A percentile compares a stretch with the other conserved stretches of the same genome.
phyloP scores from a whole-genome alignment of 2,329 filamentous ascomycete species.

The Trichoderma citrinoviride region DNA sequence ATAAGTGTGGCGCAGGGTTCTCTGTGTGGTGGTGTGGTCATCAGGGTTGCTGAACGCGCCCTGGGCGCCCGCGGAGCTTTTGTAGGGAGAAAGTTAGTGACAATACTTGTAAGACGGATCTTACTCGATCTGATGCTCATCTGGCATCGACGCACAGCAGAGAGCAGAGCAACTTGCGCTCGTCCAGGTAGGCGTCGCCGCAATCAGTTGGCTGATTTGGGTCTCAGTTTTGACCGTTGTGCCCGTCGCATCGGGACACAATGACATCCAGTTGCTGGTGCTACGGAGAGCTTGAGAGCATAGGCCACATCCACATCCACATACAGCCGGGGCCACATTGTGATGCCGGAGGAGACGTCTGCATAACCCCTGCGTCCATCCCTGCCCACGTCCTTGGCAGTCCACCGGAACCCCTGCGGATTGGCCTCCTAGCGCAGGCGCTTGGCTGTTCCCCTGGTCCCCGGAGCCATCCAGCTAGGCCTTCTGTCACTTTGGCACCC shows the following conservation, averaged over 20 bases:
- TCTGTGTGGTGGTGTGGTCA: not conserved
- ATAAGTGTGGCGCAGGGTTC: not conserved
- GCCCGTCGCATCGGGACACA: constrained; percentile 17
- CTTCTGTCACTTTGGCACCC: constrained; percentile 15
- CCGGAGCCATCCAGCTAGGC: not conserved
- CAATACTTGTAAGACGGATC: not conserved
- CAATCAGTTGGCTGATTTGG: not conserved
- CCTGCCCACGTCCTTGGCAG: constrained; percentile 16
- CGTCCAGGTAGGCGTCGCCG: not conserved
- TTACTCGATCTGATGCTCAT: not conserved
- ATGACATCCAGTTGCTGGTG: constrained; percentile 14
- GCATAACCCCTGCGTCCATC: constrained; percentile 14
- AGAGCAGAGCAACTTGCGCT: not conserved
- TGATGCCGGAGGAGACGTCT: constrained; percentile 15
- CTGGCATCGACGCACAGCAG: not conserved
- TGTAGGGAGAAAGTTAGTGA: not conserved
- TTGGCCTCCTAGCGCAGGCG: constrained; percentile 12
- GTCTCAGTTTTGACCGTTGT: constrained; percentile 18
- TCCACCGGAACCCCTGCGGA: constrained; percentile 12
- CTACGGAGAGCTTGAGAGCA: constrained; percentile 11
- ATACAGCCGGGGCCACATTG: constrained; percentile 1
- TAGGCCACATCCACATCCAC: not conserved
- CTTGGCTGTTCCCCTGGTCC: constrained; percentile 10
- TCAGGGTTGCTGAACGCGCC: not conserved
- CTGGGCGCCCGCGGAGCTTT: not conserved